phyloP scores from a whole-genome alignment of 208 protist genomes.

The Crithidia sp. region DNA sequence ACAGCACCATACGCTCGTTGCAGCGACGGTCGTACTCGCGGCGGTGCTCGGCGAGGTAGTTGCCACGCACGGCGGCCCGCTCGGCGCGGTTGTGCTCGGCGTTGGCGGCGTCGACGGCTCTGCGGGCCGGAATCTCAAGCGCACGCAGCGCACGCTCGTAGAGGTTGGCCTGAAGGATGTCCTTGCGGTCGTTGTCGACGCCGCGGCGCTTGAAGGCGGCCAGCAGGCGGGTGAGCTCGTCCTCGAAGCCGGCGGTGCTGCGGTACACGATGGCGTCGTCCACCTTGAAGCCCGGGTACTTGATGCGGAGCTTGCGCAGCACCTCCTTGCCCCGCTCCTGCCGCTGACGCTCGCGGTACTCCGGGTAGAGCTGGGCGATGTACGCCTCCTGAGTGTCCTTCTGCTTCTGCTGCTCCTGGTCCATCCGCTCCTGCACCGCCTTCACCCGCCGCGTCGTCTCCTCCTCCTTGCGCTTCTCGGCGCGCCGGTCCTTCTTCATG shows the following conservation, averaged over 20 bases:
- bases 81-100: slow-evolving; percentile 62
- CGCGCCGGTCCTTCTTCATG: slow-evolving; percentile 39
- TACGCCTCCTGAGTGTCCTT: slow-evolving; percentile 45
- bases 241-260: slow-evolving; percentile 64
- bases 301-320: slow-evolving; percentile 61
- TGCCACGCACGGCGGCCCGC: slow-evolving; percentile 55
- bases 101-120: slow-evolving; percentile 52
- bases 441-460: slow-evolving; percentile 45
- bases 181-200: slow-evolving; percentile 51
- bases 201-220: slow-evolving; percentile 56
- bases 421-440: slow-evolving; percentile 43
- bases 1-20: slow-evolving; percentile 60
- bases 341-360: slow-evolving; percentile 64
- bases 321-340: slow-evolving; percentile 70
- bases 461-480: slow-evolving; percentile 39
- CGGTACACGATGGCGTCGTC: slow-evolving; percentile 56
- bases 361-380: slow-evolving; percentile 46
- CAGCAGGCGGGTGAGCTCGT: slow-evolving; percentile 69
- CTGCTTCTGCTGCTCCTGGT: slow-evolving; percentile 58
- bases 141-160: slow-evolving; percentile 75
- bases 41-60: slow-evolving; percentile 79
- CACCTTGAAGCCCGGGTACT: slow-evolving; percentile 77
- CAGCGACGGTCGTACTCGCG: slow-evolving; percentile 80
- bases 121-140: slow-evolving; percentile 75
- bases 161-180: slow-evolving; percentile 70